A percentile compares a stretch with the other conserved stretches of the same genome.
Conservation (phyloP, 768 basidiomycete genomes). For the Gelatoporia subvermispora region DNA sequence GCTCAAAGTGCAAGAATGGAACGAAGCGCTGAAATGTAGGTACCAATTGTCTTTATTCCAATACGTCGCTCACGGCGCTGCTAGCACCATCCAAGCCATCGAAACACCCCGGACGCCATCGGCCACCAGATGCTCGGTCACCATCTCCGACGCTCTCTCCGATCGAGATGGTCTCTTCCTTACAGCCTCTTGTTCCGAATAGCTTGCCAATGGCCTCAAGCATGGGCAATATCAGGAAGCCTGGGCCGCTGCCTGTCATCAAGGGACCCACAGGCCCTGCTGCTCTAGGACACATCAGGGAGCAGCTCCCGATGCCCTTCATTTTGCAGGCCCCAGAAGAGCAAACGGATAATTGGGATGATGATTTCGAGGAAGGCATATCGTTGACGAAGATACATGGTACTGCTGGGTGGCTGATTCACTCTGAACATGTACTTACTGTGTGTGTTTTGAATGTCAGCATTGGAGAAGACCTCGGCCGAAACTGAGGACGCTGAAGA, state of each 20-base stretch:
- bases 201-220: conserved; percentile 7
- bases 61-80: conserved; percentile 2
- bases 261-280: conserved; percentile 15
- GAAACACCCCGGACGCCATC: conserved; percentile 49
- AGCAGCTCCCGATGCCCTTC: conserved; percentile 53
- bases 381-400: conserved; percentile 82
- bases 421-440: background rate
- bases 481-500: conserved; percentile 45
- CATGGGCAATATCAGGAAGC: conserved; percentile 9
- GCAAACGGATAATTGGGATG: conserved; percentile 96
- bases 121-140: conserved; percentile 30
- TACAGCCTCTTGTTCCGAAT: conserved; percentile 11
- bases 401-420: conserved; percentile 9
- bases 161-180: conserved; percentile 15
- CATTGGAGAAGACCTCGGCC: conserved; percentile 53
- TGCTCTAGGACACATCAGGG: conserved; percentile 22
- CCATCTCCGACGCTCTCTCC: conserved; percentile 44
- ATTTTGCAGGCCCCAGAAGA: conserved; percentile 73
- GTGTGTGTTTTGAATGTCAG: conserved; percentile 25
- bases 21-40: conserved; percentile 90
- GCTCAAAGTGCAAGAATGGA: conserved; percentile 96
- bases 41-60: conserved; percentile 3
- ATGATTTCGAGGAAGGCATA: conserved; percentile 94
- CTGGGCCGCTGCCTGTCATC: conserved; percentile 6
- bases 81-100: conserved; percentile 69